These are phyloP conservation scores for Acanthamoeba healyi DNA, from an alignment of 208 protist genomes.

Conservation along the genomic window DNA sequence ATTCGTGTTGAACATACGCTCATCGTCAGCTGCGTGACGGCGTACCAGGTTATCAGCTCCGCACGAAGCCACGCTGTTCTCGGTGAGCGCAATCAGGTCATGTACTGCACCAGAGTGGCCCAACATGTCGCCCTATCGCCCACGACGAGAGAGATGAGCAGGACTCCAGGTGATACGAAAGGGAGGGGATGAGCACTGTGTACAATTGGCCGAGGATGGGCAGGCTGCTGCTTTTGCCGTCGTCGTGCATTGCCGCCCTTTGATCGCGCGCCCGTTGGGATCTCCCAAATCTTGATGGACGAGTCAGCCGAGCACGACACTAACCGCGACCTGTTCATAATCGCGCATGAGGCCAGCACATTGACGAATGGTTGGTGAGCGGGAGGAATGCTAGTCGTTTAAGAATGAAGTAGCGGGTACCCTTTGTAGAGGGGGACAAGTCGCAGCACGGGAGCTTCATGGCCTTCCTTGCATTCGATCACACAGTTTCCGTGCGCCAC, in stretches of 20 bases:
- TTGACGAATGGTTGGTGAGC: too few relatives aligned
- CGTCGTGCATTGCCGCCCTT: neutral
- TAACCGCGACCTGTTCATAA: conserved; percentile 14
- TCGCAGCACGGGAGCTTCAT: conserved; percentile 33
- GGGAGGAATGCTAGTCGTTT: neutral
- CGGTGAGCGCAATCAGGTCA: neutral
- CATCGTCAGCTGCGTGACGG: too few relatives aligned
- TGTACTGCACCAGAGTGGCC: conserved; percentile 52
- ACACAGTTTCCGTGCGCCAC: conserved; percentile 29
- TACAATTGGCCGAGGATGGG: neutral
- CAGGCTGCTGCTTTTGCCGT: neutral
- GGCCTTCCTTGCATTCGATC: conserved; percentile 39
- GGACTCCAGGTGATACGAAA: neutral
- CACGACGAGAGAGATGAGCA: too few relatives aligned
- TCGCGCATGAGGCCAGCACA: neutral
- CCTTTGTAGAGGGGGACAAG: conserved; percentile 62
- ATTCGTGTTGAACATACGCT: too few relatives aligned
- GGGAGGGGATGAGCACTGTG: neutral
- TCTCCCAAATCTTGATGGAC: conserved; percentile 67
- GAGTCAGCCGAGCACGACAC: conserved; percentile 67
- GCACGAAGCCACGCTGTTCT: conserved; percentile 41
- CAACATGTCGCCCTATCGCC: conserved; percentile 45
- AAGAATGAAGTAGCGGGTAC: neutral
- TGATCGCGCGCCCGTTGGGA: neutral
- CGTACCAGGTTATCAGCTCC: conserved; percentile 30